phyloP scores from a whole-genome alignment of 495 filamentous ascomycete genomes.

The Xylaria curta region DNA sequence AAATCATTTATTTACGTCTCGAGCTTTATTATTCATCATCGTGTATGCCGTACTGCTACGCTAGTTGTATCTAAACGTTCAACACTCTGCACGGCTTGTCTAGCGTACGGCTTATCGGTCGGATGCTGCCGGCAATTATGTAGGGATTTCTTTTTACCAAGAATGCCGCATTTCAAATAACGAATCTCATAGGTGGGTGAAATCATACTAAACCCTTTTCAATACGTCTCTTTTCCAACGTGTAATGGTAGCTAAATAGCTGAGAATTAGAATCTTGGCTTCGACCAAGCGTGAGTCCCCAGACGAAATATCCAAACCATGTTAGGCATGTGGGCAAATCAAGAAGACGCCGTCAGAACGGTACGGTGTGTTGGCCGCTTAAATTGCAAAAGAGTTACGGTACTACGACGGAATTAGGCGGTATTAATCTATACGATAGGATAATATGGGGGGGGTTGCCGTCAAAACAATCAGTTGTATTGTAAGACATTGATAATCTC shows the following conservation, averaged over 20 bases:
- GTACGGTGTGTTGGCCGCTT: not conserved
- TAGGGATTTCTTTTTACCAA: not conserved
- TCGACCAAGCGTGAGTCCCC: not conserved
- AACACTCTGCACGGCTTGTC: not conserved
- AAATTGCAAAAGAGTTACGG: not conserved
- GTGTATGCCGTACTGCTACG: not conserved
- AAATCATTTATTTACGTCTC: not conserved
- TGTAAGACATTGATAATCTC: slow-evolving; percentile 10
- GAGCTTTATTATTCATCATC: not conserved
- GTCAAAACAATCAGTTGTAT: not conserved
- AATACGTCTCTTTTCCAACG: not conserved
- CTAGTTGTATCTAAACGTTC: not conserved
- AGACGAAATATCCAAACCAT: slow-evolving; percentile 4
- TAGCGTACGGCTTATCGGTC: slow-evolving; percentile 12
- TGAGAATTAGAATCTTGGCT: slow-evolving; percentile 8
- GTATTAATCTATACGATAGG: not conserved
- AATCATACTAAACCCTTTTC: not conserved
- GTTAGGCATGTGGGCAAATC: slow-evolving; percentile 20
- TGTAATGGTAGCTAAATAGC: not conserved
- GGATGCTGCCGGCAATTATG: slow-evolving; percentile 15
- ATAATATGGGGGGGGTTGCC: slow-evolving; percentile 9
- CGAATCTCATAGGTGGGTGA: not conserved
- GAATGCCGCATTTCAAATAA: slow-evolving; percentile 1
- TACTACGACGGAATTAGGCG: not conserved
- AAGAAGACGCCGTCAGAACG: not conserved